Evolutionary conservation across 2,329 filamentous ascomycete species (phyloP).

Genomic region (Neurospora sp.): DNA sequence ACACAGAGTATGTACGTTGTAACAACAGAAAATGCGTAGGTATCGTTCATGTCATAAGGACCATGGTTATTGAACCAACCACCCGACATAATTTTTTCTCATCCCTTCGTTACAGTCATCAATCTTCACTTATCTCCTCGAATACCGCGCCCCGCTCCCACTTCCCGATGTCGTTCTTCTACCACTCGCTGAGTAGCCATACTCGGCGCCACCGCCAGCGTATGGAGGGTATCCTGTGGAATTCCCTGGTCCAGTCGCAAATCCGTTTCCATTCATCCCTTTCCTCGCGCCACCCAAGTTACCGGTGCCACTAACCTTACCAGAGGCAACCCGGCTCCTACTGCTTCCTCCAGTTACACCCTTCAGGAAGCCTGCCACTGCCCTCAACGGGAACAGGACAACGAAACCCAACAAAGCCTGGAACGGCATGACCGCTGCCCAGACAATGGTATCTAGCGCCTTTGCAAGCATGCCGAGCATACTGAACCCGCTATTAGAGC

Average conservation of each 20-base stretch:
- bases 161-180: background rate
- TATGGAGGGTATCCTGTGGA: background rate
- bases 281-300: background rate
- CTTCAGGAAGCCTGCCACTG: constrained; percentile 24
- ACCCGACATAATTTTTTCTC: background rate
- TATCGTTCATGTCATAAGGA: background rate
- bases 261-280: background rate
- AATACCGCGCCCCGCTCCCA: background rate
- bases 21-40: background rate
- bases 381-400: constrained; percentile 33
- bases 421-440: constrained; percentile 31
- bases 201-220: background rate
- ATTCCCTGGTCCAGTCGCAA: background rate
- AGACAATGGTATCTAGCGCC: constrained; percentile 26
- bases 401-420: constrained; percentile 27
- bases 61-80: background rate
- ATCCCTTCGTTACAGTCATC: background rate
- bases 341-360: constrained; percentile 18
- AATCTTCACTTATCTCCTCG: background rate
- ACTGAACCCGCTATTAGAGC: background rate
- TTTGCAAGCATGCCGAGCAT: constrained; percentile 23
- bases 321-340: constrained; percentile 15
- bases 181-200: background rate
- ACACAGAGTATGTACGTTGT: background rate
- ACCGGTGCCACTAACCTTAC: background rate